Percentiles rank a stretch among this genome's conserved stretches.
phyloP scores from a whole-genome alignment of 1,284 basidiomycete genomes.

The Leucoagaricus sp. region DNA sequence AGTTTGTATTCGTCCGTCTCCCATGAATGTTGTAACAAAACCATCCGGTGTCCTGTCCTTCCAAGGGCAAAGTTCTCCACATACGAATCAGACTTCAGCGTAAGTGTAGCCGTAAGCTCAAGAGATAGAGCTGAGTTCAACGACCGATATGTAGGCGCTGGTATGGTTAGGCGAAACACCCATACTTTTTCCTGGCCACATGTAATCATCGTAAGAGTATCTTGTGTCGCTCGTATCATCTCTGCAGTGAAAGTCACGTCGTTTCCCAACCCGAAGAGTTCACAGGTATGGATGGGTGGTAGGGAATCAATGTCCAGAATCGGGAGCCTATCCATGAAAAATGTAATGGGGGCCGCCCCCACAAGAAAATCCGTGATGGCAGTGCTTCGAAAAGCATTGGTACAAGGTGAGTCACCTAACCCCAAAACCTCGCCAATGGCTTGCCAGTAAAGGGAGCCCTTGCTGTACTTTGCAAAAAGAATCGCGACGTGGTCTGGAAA shows the following conservation, averaged over 20 bases:
- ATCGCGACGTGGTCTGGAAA: neutral
- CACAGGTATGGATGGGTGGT: neutral
- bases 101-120: neutral
- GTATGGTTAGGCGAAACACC: neutral
- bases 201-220: neutral
- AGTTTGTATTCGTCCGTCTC: constrained; percentile 12
- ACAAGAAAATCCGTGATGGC: too few species aligned
- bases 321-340: neutral
- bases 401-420: neutral
- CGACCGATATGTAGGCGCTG: neutral
- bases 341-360: neutral
- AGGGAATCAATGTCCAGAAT: neutral
- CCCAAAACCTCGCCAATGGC: neutral
- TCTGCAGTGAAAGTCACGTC: constrained; percentile 5
- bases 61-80: constrained; percentile 3
- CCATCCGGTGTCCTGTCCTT: constrained; percentile 12
- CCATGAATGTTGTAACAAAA: constrained; percentile 14
- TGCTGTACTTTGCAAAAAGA: neutral
- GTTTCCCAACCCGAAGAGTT: neutral
- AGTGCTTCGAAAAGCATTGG: neutral
- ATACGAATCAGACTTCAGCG: neutral
- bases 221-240: neutral
- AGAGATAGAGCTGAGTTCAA: neutral
- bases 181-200: neutral
- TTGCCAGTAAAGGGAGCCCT: neutral